A percentile compares a stretch with the other conserved stretches of the same genome.
Evolutionary conservation across 1,284 basidiomycete species (phyloP).

Genomic region (Entoloma clypeatum): DNA sequence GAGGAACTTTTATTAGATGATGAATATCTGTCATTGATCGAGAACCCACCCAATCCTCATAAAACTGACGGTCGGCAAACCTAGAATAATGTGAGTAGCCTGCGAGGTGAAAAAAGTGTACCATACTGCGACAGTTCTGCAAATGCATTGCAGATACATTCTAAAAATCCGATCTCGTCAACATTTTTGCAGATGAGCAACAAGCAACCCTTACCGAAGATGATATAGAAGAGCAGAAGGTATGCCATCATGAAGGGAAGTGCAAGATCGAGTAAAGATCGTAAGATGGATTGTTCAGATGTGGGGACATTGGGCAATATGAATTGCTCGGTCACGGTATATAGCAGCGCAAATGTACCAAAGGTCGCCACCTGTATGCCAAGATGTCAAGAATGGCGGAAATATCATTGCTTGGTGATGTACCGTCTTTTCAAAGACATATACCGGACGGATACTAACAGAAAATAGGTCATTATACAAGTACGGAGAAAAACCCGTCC

Average conservation of each 20-base stretch:
- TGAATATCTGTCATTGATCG: constrained; percentile 41
- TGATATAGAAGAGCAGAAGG: constrained; percentile 78
- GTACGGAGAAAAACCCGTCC: constrained; percentile 19
- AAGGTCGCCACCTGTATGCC: constrained; percentile 73
- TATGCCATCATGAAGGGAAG: constrained; percentile 91
- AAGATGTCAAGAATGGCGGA: not conserved
- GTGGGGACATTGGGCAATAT: constrained; percentile 81
- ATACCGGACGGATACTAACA: constrained; percentile 79
- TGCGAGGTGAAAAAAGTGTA: not conserved
- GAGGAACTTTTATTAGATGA: constrained; percentile 3
- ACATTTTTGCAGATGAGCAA: not conserved
- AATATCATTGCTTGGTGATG: constrained; percentile 4
- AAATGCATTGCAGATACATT: constrained; percentile 95
- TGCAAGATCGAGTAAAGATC: constrained; percentile 81
- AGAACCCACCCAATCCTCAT: constrained; percentile 81
- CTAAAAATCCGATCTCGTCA: constrained; percentile 35
- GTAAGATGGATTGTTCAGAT: constrained; percentile 70
- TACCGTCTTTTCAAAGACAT: constrained; percentile 90
- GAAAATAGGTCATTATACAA: constrained; percentile 4
- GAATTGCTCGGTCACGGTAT: constrained; percentile 90
- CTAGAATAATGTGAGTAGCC: constrained; percentile 34
- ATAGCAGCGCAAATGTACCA: constrained; percentile 91
- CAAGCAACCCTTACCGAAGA: constrained; percentile 61
- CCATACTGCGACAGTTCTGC: constrained; percentile 85
- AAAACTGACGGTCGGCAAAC: constrained; percentile 96